A percentile compares a stretch with the other conserved stretches of the same genome.
phyloP scores from a whole-genome alignment of 768 basidiomycete species.

The Lactifluus volemus region DNA sequence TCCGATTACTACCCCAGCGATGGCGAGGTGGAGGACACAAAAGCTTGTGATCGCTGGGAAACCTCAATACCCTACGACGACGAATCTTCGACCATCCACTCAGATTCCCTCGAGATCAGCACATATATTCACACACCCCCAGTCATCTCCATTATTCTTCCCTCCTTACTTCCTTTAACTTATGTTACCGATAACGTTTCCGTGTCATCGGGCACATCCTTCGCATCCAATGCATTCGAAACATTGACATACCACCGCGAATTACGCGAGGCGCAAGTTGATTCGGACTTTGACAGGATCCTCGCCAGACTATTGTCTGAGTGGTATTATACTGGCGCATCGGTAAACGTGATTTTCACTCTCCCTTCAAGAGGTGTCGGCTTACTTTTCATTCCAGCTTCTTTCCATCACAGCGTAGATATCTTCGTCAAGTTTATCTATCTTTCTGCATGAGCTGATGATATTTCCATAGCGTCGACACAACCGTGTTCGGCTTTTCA shows the following conservation, averaged over 20 bases:
- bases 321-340: slow-evolving; percentile 22
- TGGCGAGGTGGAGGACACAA: slow-evolving; percentile 21
- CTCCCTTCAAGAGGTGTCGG: slow-evolving; percentile 33
- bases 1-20: slow-evolving; percentile 33
- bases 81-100: not conserved
- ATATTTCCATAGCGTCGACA: slow-evolving; percentile 29
- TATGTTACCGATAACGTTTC: slow-evolving; percentile 30
- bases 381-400: slow-evolving; percentile 31
- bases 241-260: slow-evolving; percentile 50
- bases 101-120: slow-evolving; percentile 15
- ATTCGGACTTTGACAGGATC: slow-evolving; percentile 45
- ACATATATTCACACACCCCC: not conserved
- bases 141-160: slow-evolving; percentile 10
- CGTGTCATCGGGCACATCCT: slow-evolving; percentile 24
- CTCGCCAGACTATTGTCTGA: slow-evolving; percentile 43
- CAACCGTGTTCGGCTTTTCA: slow-evolving; percentile 54
- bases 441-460: slow-evolving; percentile 1
- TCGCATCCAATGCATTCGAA: slow-evolving; percentile 35
- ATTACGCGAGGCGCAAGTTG: slow-evolving; percentile 36
- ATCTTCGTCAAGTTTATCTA: not conserved
- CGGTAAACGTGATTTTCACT: not conserved
- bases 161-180: slow-evolving; percentile 13
- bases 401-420: slow-evolving; percentile 52
- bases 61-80: slow-evolving; percentile 7
- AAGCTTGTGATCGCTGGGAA: slow-evolving; percentile 6